phyloP scores from a whole-genome alignment of 306 rosid genomes.

The Fagus crenata region DNA sequence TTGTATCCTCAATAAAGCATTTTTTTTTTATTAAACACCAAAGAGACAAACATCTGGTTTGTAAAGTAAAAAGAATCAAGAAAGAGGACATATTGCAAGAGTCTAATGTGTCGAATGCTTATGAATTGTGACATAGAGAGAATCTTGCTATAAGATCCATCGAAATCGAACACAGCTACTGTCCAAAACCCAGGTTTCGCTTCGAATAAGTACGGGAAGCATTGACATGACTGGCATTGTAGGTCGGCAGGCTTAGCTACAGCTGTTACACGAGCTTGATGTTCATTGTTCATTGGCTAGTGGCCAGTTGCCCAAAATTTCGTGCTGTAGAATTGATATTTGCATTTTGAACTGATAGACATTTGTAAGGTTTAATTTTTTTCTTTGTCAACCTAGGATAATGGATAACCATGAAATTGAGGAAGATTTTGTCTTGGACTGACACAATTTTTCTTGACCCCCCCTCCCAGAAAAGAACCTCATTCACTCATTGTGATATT shows the following conservation, averaged over 20 bases:
- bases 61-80: background rate
- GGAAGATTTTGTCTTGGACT: background rate
- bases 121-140: background rate
- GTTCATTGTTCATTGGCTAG: background rate
- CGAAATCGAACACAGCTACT: background rate
- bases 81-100: background rate
- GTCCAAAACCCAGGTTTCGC: background rate
- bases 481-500: no score
- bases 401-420: background rate
- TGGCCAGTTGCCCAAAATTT: no score
- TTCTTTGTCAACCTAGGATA: background rate
- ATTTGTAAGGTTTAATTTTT: no score
- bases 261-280: background rate
- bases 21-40: background rate
- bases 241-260: background rate
- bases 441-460: background rate
- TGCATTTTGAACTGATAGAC: no score
- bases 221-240: background rate
- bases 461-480: no score
- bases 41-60: background rate
- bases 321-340: no score
- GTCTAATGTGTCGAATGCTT: background rate
- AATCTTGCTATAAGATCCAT: background rate
- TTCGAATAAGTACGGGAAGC: background rate
- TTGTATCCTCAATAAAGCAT: background rate